phyloP scores from a whole-genome alignment of 208 protist species.

The Acanthamoeba healyi region DNA sequence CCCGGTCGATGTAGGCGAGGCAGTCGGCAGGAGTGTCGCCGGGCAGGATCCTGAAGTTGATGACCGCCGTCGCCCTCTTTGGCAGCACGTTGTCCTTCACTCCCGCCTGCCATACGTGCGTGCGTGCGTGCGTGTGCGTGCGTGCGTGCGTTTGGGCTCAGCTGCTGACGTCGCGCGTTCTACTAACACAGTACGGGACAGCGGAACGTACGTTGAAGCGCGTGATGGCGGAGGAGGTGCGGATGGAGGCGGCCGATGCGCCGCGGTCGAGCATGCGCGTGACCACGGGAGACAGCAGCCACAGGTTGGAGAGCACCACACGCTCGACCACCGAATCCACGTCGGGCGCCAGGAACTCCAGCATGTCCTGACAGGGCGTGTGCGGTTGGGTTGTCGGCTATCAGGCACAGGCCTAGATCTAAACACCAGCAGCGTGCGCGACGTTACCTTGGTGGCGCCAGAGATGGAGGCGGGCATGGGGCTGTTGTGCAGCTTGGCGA shows the following conservation, averaged over 20 bases:
- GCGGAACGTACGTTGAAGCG: slow-evolving; percentile 25
- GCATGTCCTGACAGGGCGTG: slow-evolving; percentile 48
- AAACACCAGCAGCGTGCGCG: not conserved
- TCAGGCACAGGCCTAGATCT: not conserved
- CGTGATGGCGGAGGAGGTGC: not conserved
- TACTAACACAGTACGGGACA: not conserved
- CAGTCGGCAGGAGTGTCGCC: slow-evolving; percentile 52
- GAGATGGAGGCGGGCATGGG: slow-evolving; percentile 14
- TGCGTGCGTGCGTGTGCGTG: not conserved
- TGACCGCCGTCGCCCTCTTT: slow-evolving; percentile 65
- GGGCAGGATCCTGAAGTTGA: slow-evolving; percentile 77
- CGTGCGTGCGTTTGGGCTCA: not conserved
- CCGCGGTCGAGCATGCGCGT: not conserved
- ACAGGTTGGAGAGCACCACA: slow-evolving; percentile 19
- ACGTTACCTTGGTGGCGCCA: not conserved
- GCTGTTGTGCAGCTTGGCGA: slow-evolving; percentile 30
- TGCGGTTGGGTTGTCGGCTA: no score
- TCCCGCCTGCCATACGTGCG: slow-evolving; percentile 56
- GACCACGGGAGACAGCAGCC: not conserved
- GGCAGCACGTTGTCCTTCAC: slow-evolving; percentile 76
- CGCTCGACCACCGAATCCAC: slow-evolving; percentile 12
- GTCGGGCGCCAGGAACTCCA: slow-evolving; percentile 16
- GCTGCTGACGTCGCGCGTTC: no score
- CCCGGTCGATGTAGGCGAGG: not conserved
- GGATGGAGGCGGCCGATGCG: not conserved